Evolutionary conservation across 345 rosid species (phyloP).

Genomic region (Cardamine resedifolia): DNA sequence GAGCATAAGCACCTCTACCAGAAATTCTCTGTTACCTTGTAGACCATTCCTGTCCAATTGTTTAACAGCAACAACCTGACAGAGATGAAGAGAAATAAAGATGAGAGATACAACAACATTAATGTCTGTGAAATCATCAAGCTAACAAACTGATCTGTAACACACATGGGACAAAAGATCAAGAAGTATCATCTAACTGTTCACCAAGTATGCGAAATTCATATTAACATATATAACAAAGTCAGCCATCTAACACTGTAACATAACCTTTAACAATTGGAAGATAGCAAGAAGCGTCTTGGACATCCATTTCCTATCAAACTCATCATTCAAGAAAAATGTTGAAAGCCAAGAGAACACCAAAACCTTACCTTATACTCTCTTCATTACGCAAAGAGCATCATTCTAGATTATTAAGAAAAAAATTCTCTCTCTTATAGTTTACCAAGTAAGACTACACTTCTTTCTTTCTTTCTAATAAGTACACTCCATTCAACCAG

Average conservation of each 20-base stretch:
- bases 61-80: slow-evolving; percentile 94
- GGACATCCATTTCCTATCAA: background rate
- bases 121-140: background rate
- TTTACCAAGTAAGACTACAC: background rate
- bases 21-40: slow-evolving; percentile 96
- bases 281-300: background rate
- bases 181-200: background rate
- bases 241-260: background rate
- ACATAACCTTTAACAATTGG: background rate
- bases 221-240: background rate
- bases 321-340: background rate
- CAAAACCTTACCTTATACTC: background rate
- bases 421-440: background rate
- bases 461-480: background rate
- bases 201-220: background rate
- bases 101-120: background rate
- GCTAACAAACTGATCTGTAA: background rate
- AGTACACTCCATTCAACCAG: background rate
- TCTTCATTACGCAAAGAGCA: background rate
- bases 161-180: background rate
- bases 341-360: slow-evolving; percentile 4
- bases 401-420: background rate
- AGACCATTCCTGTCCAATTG: slow-evolving; percentile 95
- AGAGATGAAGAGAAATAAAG: background rate
- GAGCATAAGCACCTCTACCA: slow-evolving; percentile 99